Conservation (phyloP, 1,284 basidiomycete genomes). For the Lignosus rhinocerotis region DNA sequence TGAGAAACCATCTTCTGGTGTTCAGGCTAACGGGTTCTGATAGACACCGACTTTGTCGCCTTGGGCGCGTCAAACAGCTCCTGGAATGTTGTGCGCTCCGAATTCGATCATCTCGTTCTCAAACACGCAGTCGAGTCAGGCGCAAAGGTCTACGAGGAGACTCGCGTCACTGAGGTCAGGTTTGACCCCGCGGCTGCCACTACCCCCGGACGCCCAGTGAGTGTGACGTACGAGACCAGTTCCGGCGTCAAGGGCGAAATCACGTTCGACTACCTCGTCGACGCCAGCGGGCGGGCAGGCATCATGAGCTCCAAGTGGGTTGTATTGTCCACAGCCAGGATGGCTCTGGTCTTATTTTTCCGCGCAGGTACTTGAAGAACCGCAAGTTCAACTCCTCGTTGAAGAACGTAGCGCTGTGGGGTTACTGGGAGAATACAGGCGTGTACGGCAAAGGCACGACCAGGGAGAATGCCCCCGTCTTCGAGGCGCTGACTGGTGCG, state of each 20-base stretch:
- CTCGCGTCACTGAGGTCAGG: conserved; percentile 34
- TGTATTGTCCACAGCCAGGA: background rate
- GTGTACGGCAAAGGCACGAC: conserved; percentile 57
- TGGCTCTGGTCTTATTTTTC: background rate
- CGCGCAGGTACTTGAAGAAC: conserved; percentile 60
- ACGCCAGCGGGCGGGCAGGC: conserved; percentile 70
- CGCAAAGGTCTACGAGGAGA: conserved; percentile 38
- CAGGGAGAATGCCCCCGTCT: conserved; percentile 56
- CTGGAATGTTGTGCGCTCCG: conserved; percentile 45
- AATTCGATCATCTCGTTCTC: conserved; percentile 44
- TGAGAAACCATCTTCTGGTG: background rate
- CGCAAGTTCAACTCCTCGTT: conserved; percentile 66
- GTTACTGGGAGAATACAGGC: conserved; percentile 62
- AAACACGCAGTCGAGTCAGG: conserved; percentile 38
- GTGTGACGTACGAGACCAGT: conserved; percentile 30
- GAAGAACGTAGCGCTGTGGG: conserved; percentile 77
- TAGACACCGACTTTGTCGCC: conserved; percentile 44
- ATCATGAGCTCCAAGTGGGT: conserved; percentile 53
- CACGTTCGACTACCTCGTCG: conserved; percentile 64
- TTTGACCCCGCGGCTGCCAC: conserved; percentile 24
- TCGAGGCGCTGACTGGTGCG: conserved; percentile 70
- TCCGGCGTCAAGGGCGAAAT: conserved; percentile 39
- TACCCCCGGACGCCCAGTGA: conserved; percentile 26
- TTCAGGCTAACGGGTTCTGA: background rate
- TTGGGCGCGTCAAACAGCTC: conserved; percentile 37